phyloP scores from a whole-genome alignment of 768 basidiomycete species.

The Coprinopsis marcescibilis region DNA sequence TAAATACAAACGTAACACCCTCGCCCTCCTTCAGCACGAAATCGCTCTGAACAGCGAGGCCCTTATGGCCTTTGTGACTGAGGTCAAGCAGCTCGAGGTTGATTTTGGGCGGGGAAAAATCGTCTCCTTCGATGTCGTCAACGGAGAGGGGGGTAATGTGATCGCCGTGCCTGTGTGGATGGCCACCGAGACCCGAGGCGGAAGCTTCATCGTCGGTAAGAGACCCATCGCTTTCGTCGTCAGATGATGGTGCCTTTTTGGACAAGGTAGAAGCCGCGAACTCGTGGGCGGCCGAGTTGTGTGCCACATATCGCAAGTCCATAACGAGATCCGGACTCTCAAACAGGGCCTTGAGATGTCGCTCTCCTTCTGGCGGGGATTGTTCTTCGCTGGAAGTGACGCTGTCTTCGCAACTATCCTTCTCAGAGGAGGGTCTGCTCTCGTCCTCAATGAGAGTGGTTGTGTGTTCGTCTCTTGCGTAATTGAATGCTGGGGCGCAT shows the following conservation, averaged over 20 bases:
- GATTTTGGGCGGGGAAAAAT: constrained; percentile 39
- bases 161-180: too few species aligned
- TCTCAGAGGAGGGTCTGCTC: too few species aligned
- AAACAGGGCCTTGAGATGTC: constrained; percentile 50
- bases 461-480: constrained; percentile 72
- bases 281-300: constrained; percentile 29
- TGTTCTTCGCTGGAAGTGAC: too few species aligned
- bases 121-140: constrained; percentile 30
- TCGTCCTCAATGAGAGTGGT: constrained; percentile 51
- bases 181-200: too few species aligned
- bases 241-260: neutral
- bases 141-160: neutral
- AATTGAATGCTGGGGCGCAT: constrained; percentile 96
- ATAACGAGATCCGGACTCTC: constrained; percentile 50
- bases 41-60: constrained; percentile 52
- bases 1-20: constrained; percentile 80
- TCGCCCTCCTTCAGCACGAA: constrained; percentile 79
- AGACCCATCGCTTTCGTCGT: too few species aligned
- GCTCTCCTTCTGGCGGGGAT: neutral
- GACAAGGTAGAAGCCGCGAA: neutral
- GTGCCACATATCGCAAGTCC: constrained; percentile 73
- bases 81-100: constrained; percentile 59
- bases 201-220: too few species aligned
- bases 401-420: too few species aligned
- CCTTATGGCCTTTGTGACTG: constrained; percentile 67